Evolutionary conservation across 805 yeast genomes (phyloP), one percentile per base, ranked within the genome.

Genomic region (Tetrapisispora phaffii): DNA sequence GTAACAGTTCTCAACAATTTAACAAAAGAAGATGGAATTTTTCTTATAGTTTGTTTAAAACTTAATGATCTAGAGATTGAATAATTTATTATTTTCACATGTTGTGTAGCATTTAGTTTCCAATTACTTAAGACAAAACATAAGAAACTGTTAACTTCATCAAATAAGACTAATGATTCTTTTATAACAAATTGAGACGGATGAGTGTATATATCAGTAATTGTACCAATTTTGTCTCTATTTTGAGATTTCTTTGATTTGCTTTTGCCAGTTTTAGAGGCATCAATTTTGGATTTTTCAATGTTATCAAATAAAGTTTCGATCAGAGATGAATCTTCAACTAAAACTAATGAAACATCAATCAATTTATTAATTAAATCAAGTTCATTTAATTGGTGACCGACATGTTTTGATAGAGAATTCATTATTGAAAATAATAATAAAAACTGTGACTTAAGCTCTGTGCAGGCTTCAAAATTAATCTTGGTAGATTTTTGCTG

Each of bases 141-240:
- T 47, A 84, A 71, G 52, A 85, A 82, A 6, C 47, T 40, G 34
- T 58, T 54, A 10, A 66, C 49, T 3, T 53, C 54, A 40, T 53
- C 48, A 28, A 55, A 51, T 7, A 78, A 73, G 1, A 45, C 23
- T 0, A 48, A 34, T 5, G 80, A 68, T 15, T 77, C 70, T 9
- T 65, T 60, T 8, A 63, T 56, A 24, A 60, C 58, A 53, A 83
- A 82, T 44, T 76, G 67, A 44, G 75, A 78, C 39, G 79, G 70
- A 59, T 82, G 85, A 0, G 88, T 78, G 39, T 82, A 67, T 26
- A 82, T 58, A 63, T 84, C 94, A 8, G 89, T 75, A 49, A 81
- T 63, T 4, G 87, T 78, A 23, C 66, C 66, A 7, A 70, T 69
- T 33, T 63, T 62, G 50, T 71, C 75, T 54, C 70, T 71, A 54